Base-by-base conservation (phyloP, 2,329 filamentous ascomycete species). In the Cercospora sp. region DNA sequence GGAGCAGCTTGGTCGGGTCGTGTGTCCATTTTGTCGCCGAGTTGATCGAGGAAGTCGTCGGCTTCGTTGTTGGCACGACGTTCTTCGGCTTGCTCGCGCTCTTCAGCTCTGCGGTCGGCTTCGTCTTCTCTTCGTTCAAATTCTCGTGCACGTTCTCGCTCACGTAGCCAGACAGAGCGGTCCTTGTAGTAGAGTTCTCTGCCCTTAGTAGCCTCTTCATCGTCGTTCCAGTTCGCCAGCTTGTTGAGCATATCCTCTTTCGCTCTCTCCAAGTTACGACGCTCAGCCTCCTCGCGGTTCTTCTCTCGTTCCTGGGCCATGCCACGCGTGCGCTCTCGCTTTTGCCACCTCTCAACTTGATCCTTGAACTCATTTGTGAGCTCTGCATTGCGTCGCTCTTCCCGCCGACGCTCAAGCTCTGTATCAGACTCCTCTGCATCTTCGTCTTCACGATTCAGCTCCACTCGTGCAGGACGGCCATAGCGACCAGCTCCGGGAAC, bases 181-280 rank as follows among this genome's bases (percentile, higher is more conserved):
- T 99, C 94, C 60, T 89, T 86, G 80, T 97, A 98, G 83, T 97
- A 99, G 45, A 91, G 86, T 69, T 93, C 89, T 82, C 97, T 97
- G 30, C 91, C 82, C 79, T 92, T 93, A 26, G 90, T 86, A 18
- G 88, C 86, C 80, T 98, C 94, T n/a, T 86, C 82, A 73, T 97
- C 93, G 74, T 99, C 95, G 73, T 98, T 90, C 88, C 93, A 98
- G n/a, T 90, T 88, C 57, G 85, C 85, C 12, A 97, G 84, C 66
- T 90, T 87, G 74, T 91, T 88, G 7, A 90, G 87, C 80, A 91
- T 89, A 60, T 89, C 87, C 31, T 90, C 87, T 68, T 86, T 88
- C 63, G 87, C 86, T 59, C 88, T 86, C 69, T 89, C 86, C 2
- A 87, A 79, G 18, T 88, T 88, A 26, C 88, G 87, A 3, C 87